Evolutionary conservation across 129 eudicot genomes (phyloP), one percentile per base, ranked within the genome.

Genomic region (Saussurea involucrata): DNA sequence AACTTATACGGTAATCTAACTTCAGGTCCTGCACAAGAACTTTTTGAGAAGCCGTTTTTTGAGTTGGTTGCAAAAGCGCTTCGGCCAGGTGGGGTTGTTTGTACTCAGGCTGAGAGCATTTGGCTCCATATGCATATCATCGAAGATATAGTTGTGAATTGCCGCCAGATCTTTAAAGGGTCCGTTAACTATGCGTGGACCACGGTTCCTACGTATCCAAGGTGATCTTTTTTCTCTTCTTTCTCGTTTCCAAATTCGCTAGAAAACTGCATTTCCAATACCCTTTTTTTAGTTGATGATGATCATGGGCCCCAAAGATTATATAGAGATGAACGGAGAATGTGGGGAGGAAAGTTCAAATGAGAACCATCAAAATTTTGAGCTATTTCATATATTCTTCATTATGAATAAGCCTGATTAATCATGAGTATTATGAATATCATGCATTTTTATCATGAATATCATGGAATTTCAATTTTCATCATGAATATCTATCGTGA

Each of bases 71-170:
- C 99, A 57, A 95, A 82, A 78, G 97, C 97, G 31, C 97, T 95
- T 73, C 90, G 95, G 66, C 97, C 99, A 25, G 99, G 99, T 78
- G 97, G 99, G 21, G 99, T 95, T 24, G 88, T 95, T 34, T 95
- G 97, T 80, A 95, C 99, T 29, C 99, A 95, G 82, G 99, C 99
- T 5, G 99, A 95, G 74, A 95, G 97, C 85, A 95, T 92, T 17
- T 95, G 99, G 99, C 96, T 95, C 63, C 99, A 95, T 83, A 95
- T 95, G 99, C 92, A 95, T 86, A 95, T 95, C 72, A 95, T 95
- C 34, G 97, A 95, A 89, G 99, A 90, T 68, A 95, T 95, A 60
- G 96, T 92, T 42, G 64, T 83, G 29, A 95, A 95, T 68, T 95
- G 98, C 70, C 96, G 98, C 69, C 92, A 95, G 71, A 83, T 92